Conservation (phyloP, 495 filamentous ascomycete species). For the Achaetomiella virescens region DNA sequence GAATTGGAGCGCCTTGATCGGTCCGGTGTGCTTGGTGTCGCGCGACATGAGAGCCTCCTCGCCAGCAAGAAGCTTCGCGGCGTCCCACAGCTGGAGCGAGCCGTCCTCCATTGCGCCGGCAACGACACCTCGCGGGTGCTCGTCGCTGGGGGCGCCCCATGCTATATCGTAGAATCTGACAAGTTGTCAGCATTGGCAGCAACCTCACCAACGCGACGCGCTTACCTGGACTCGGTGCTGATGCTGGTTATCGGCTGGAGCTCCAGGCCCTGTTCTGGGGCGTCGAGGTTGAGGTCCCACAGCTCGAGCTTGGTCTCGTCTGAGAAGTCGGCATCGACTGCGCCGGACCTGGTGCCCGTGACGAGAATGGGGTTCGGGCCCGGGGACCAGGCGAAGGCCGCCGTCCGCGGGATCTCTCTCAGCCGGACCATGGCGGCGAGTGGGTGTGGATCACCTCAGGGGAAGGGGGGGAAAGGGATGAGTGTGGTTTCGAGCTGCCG, state of each 20-base stretch:
- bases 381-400: constrained; percentile 94
- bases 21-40: constrained; percentile 85
- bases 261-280: constrained; percentile 66
- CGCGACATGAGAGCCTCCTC: constrained; percentile 70
- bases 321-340: constrained; percentile 94
- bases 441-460: constrained; percentile 1
- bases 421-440: constrained; percentile 75
- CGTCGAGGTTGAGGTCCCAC: constrained; percentile 84
- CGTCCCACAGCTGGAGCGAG: constrained; percentile 92
- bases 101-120: constrained; percentile 95
- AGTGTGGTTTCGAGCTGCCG: neutral
- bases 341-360: constrained; percentile 92
- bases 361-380: constrained; percentile 72
- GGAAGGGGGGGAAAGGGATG: constrained; percentile 1
- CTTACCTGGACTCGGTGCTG: constrained; percentile 81
- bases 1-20: constrained; percentile 95
- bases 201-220: neutral
- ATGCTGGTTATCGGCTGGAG: constrained; percentile 79
- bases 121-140: constrained; percentile 75
- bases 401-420: constrained; percentile 91
- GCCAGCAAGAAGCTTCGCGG: constrained; percentile 70
- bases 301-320: constrained; percentile 94
- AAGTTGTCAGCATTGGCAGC: constrained; percentile 2
- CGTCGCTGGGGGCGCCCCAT: constrained; percentile 75
- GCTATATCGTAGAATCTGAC: constrained; percentile 92